phyloP scores from a whole-genome alignment of 2,329 filamentous ascomycete genomes.

The Colletotrichum ledebouriae region DNA sequence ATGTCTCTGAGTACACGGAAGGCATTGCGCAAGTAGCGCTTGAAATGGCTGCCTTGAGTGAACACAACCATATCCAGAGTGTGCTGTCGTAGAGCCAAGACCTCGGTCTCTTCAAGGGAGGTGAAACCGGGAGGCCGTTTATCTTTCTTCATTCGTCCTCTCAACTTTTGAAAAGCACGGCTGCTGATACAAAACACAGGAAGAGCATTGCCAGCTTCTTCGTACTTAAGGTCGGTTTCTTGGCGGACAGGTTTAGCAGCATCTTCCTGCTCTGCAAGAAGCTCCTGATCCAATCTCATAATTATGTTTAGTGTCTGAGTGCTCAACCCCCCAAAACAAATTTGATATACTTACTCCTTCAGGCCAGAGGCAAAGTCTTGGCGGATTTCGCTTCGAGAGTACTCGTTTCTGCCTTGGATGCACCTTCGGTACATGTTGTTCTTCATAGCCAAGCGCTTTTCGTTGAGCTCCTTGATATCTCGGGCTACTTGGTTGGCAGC shows the following conservation, averaged over 20 bases:
- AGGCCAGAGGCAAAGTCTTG: slow-evolving; percentile 47
- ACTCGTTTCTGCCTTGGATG: slow-evolving; percentile 69
- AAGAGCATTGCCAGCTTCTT: slow-evolving; percentile 65
- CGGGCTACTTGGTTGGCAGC: neutral
- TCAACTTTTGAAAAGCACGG: slow-evolving; percentile 73
- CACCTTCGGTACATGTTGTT: slow-evolving; percentile 49
- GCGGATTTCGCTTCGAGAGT: slow-evolving; percentile 54
- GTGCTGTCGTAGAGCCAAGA: slow-evolving; percentile 70
- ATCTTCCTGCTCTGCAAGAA: slow-evolving; percentile 3
- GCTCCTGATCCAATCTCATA: slow-evolving; percentile 30
- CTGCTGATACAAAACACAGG: slow-evolving; percentile 76
- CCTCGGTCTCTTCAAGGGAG: slow-evolving; percentile 66
- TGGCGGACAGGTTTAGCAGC: slow-evolving; percentile 51
- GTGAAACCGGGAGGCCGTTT: slow-evolving; percentile 65
- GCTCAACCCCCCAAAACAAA: too few relatives aligned
- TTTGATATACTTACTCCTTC: slow-evolving; percentile 59
- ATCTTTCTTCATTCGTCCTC: slow-evolving; percentile 67
- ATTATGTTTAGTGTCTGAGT: too few relatives aligned
- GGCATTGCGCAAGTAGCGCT: slow-evolving; percentile 2
- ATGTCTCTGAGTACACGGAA: slow-evolving; percentile 13
- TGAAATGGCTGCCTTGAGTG: slow-evolving; percentile 13
- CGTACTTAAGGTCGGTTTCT: slow-evolving; percentile 59
- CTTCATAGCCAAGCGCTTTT: neutral
- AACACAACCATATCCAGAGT: slow-evolving; percentile 68
- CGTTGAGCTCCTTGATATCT: neutral